Percentiles rank a stretch among this genome's conserved stretches.
Evolutionary conservation across 306 rosid species (phyloP).

Genomic region (Dryas alaskensis): DNA sequence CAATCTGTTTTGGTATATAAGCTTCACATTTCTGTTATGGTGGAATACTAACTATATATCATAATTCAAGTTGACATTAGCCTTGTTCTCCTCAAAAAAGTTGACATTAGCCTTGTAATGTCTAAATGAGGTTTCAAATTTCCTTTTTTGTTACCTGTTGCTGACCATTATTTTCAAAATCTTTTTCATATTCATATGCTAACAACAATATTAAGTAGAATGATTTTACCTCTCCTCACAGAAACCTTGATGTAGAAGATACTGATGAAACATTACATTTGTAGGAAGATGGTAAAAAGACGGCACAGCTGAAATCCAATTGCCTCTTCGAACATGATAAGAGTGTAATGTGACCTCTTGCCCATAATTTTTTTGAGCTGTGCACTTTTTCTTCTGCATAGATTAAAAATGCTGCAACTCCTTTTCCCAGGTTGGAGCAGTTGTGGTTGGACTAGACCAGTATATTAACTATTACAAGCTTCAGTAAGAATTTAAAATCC

Average conservation of each 20-base stretch:
- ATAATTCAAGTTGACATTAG: neutral
- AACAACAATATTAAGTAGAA: neutral
- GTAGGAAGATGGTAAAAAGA: conserved; percentile 80
- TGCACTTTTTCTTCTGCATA: conserved; percentile 23
- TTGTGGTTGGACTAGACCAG: conserved; percentile 88
- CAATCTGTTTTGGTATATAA: neutral
- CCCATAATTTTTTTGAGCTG: conserved; percentile 25
- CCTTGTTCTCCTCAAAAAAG: neutral
- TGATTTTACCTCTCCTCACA: neutral
- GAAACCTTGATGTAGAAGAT: neutral
- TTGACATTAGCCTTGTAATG: neutral
- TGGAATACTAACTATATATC: neutral
- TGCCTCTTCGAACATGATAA: conserved; percentile 72
- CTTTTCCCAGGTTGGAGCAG: conserved; percentile 87
- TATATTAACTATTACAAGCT: conserved; percentile 89
- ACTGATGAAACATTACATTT: conserved; percentile 34
- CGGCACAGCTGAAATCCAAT: conserved; percentile 47
- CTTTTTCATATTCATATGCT: neutral
- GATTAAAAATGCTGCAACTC: conserved; percentile 28
- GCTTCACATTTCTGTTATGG: neutral
- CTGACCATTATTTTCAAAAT: neutral
- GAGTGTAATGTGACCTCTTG: conserved; percentile 63
- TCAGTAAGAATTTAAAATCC: conserved; percentile 59
- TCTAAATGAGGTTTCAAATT: neutral
- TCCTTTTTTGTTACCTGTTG: neutral